Evolutionary conservation across 129 eudicot genomes (phyloP).

Genomic region (Centrapalus pauciflorus): DNA sequence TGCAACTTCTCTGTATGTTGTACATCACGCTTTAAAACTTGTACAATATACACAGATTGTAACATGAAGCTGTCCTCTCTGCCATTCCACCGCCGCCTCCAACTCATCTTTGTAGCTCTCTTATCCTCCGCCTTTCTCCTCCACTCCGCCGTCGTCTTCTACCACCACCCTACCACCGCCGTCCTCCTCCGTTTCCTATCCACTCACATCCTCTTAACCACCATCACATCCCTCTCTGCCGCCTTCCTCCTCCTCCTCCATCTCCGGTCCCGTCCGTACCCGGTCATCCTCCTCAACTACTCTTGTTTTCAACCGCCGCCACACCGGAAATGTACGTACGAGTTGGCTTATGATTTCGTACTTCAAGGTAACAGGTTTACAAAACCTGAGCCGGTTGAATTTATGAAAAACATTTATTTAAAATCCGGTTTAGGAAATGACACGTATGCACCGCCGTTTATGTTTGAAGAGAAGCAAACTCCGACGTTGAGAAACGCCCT

Average conservation of each 20-base stretch:
- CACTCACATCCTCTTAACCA: conserved; percentile 29
- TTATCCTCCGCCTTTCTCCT: conserved; percentile 44
- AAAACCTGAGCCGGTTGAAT: conserved; percentile 26
- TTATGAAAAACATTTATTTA: conserved; percentile 49
- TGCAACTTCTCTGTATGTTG: conserved; percentile 6
- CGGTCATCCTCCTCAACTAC: conserved; percentile 60
- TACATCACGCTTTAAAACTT: neutral
- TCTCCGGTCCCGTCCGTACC: conserved; percentile 33
- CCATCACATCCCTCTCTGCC: conserved; percentile 11
- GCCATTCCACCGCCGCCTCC: conserved; percentile 30
- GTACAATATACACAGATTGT: neutral
- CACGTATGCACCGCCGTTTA: conserved; percentile 72
- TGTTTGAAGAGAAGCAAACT: conserved; percentile 30
- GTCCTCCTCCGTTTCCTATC: conserved; percentile 34
- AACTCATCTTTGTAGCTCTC: conserved; percentile 42
- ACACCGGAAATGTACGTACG: conserved; percentile 36
- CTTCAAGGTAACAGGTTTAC: conserved; percentile 18
- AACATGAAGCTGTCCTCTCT: conserved; percentile 21
- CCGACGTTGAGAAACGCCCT: conserved; percentile 38
- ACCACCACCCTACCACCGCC: conserved; percentile 27
- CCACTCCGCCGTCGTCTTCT: conserved; percentile 28
- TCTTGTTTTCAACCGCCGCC: conserved; percentile 67
- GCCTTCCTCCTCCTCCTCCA: conserved; percentile 27
- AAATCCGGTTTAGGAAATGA: conserved; percentile 72
- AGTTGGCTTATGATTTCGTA: conserved; percentile 31